phyloP scores from a whole-genome alignment of 306 rosid species.

The Cicer cuneatum region DNA sequence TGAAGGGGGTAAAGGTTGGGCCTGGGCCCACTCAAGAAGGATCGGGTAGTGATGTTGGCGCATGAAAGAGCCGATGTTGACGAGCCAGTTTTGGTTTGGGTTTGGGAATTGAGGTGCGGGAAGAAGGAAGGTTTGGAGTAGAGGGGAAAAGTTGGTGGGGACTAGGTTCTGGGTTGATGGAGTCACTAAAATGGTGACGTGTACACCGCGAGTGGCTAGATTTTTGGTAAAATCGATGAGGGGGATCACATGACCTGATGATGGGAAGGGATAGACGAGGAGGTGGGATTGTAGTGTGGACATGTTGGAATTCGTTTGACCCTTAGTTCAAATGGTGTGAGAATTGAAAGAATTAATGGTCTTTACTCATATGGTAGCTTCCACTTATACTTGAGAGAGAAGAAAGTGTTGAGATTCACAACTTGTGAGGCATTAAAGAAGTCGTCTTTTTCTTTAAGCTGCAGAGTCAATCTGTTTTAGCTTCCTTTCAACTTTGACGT shows the following conservation, averaged over 20 bases:
- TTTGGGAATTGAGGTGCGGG: conserved; percentile 11
- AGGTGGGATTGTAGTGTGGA: conserved; percentile 40
- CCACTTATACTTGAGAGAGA: no score
- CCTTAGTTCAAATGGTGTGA: not conserved
- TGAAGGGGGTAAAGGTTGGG: conserved; percentile 44
- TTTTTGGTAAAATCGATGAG: conserved; percentile 44
- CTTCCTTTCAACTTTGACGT: no score
- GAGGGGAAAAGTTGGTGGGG: conserved; percentile 40
- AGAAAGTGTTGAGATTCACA: no score
- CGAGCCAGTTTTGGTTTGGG: conserved; percentile 28
- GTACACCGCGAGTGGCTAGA: conserved; percentile 45
- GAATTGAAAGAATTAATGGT: not conserved
- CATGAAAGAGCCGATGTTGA: not conserved
- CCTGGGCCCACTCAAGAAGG: conserved; percentile 45
- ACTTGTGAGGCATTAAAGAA: no score
- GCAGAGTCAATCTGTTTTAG: no score
- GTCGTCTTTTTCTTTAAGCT: no score
- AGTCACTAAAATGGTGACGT: conserved; percentile 54
- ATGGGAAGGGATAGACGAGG: conserved; percentile 47
- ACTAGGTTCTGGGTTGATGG: conserved; percentile 41
- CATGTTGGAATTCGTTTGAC: not conserved
- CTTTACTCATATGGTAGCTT: no score
- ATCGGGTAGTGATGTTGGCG: conserved; percentile 50
- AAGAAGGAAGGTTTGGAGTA: conserved; percentile 48
- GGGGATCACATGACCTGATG: conserved; percentile 60